phyloP scores from a whole-genome alignment of 1,284 basidiomycete genomes.

The Anthracocystis setariae region DNA sequence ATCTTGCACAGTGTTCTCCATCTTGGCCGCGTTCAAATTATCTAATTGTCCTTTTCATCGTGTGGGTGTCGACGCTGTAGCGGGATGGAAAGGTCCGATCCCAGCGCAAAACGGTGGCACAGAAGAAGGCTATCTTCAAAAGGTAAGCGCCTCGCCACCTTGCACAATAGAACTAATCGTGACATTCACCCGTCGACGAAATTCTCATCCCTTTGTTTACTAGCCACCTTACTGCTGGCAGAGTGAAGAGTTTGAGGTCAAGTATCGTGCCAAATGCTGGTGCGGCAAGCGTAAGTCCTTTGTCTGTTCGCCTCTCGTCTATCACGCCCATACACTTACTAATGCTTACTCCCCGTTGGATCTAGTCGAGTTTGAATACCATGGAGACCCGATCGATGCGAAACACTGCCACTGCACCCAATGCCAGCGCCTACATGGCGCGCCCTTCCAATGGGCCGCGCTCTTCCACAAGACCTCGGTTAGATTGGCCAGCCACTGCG shows the following conservation, averaged over 20 bases:
- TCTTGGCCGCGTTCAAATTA: no score
- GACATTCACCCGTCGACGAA: no score
- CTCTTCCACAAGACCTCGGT: constrained; percentile 54
- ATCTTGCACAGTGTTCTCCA: neutral
- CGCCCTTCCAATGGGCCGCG: constrained; percentile 56
- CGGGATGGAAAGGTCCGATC: constrained; percentile 45
- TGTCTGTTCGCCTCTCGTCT: neutral
- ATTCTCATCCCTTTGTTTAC: neutral
- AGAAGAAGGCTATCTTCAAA: constrained; percentile 40
- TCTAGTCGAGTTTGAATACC: constrained; percentile 50
- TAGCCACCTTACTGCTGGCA: constrained; percentile 49
- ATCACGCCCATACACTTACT: neutral
- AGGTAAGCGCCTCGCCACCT: constrained; percentile 11
- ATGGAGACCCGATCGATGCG: constrained; percentile 51
- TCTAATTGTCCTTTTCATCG: neutral
- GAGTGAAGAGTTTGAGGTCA: constrained; percentile 41
- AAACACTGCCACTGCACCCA: constrained; percentile 59
- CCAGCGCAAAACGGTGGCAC: constrained; percentile 34
- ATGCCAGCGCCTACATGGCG: constrained; percentile 59
- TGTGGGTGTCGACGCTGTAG: constrained; percentile 1
- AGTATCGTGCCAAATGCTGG: constrained; percentile 40
- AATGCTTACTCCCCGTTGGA: no score
- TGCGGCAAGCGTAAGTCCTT: constrained; percentile 36
- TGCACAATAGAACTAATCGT: neutral
- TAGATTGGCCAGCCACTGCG: constrained; percentile 36